A percentile compares a stretch with the other conserved stretches of the same genome.
Evolutionary conservation across 1,284 basidiomycete species (phyloP).

Genomic region (Paramarasmius palmivorus): DNA sequence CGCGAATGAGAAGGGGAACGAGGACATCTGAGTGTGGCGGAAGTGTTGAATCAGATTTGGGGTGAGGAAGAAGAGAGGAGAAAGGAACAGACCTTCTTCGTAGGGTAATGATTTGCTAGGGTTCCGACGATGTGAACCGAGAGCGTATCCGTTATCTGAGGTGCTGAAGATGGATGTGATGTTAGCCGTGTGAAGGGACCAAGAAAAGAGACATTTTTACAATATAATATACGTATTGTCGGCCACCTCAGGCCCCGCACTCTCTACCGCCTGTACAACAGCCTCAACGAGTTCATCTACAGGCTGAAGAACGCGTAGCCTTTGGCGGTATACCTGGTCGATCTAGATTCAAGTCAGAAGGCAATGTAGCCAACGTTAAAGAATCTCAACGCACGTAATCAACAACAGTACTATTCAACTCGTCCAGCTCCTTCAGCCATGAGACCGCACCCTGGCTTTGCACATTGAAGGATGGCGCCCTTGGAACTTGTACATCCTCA

Average conservation of each 20-base stretch:
- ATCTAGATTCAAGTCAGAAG: not conserved
- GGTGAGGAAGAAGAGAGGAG: not conserved
- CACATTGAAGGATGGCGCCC: constrained; percentile 1
- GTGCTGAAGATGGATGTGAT: too few relatives aligned
- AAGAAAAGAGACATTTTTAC: not conserved
- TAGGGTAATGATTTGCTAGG: constrained; percentile 2
- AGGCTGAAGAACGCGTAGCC: not conserved
- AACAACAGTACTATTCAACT: not conserved
- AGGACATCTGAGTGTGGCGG: constrained; percentile 1
- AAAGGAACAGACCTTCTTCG: not conserved
- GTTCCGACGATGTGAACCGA: constrained; percentile 5
- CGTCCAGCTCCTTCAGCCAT: not conserved
- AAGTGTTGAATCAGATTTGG: too few relatives aligned
- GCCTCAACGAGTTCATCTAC: constrained; percentile 4
- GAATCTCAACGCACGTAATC: constrained; percentile 2
- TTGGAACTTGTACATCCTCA: not conserved
- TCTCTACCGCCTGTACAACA: constrained; percentile 3
- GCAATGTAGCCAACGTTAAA: not conserved
- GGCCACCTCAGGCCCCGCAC: not conserved
- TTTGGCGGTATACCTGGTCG: constrained; percentile 6
- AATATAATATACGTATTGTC: constrained; percentile 8
- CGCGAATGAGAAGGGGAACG: constrained; percentile 6
- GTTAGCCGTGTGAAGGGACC: too few relatives aligned
- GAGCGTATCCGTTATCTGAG: constrained; percentile 8
- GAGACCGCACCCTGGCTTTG: not conserved